Percentiles rank a stretch among this genome's conserved stretches.
Conservation (phyloP, 2,329 filamentous ascomycete genomes). For the Xylaria sp. region DNA sequence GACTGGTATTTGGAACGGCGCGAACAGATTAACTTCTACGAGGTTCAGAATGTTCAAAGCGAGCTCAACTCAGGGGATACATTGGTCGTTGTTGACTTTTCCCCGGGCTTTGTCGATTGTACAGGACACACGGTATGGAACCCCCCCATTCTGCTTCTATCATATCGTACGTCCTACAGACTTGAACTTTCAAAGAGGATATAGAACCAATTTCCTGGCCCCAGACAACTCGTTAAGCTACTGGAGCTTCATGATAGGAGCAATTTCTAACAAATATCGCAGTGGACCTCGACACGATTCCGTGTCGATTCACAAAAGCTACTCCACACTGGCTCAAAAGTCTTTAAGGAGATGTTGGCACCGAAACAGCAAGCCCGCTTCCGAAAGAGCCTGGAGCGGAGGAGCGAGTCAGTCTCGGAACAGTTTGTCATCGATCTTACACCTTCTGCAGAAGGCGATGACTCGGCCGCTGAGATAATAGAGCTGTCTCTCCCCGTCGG, state of each 20-base stretch:
- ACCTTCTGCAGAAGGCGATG: conserved; percentile 63
- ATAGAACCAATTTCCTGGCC: neutral
- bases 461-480: conserved; percentile 60
- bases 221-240: neutral
- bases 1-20: conserved; percentile 5
- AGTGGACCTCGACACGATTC: conserved; percentile 42
- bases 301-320: conserved; percentile 52
- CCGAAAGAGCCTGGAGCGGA: conserved; percentile 4
- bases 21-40: conserved; percentile 13
- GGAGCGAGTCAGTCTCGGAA: conserved; percentile 22
- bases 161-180: neutral
- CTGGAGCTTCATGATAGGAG: neutral
- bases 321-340: conserved; percentile 48
- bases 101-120: conserved; percentile 8
- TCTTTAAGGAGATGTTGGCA: conserved; percentile 50
- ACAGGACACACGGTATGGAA: conserved; percentile 9
- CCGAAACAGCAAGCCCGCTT: conserved; percentile 43
- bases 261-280: conserved; percentile 12
- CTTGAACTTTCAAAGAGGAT: too few species aligned
- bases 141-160: neutral
- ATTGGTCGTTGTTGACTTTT: conserved; percentile 47
- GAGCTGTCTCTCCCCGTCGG: conserved; percentile 60
- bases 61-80: conserved; percentile 43
- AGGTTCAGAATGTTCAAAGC: neutral
- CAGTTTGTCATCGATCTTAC: conserved; percentile 62